Evolutionary conservation across 805 yeast species (phyloP), one percentile per base, ranked within the genome.

Genomic region (Danielozyma ontarioensis): DNA sequence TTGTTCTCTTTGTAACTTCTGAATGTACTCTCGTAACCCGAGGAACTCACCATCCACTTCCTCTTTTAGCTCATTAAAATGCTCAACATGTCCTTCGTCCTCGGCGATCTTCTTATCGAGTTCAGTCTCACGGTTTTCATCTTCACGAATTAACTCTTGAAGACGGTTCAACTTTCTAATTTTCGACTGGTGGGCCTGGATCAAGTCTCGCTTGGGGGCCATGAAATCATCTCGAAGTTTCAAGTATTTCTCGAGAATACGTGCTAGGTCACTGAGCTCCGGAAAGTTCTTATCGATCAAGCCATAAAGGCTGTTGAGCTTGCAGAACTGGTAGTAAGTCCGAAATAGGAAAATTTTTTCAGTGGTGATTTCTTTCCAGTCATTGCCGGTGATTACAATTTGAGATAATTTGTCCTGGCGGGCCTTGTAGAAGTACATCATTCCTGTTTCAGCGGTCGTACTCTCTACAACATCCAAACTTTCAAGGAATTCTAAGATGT

Each of bases 321-420:
- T 60, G 54, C 95, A 87, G 51, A 75, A 77, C 25, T 72, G 71
- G 49, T 74, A 82, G 47, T 76, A 82, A 2, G 78, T 70, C 35
- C 89, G 70, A 12, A 85, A 73, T 28, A 89, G 59, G 42, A 90
- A 80, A 0, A 88, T 77, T 23, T 78, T 73, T 44, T 88, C 96
- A 0, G 83, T 78, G 0, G 89, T 77, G 36, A 90, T 60, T 22
- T 72, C 68, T 26, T 67, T 64, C 87, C 95, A 88, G 31, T 78
- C 68, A 3, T 72, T 75, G n/a, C 66, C 67, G n/a, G 76, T 74
- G 34, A 89, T 76, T 12, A 69, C 63, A 3, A 89, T 62, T 34
- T 70, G 72, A 2, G 74, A 58, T 5, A 83, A 62, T n/a, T 76
- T 57, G 28, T 87, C 96, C 4, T 70, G 72, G 35, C 86, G 70